Evolutionary conservation across 345 rosid genomes (phyloP).

Genomic region (Aegle marmelos): DNA sequence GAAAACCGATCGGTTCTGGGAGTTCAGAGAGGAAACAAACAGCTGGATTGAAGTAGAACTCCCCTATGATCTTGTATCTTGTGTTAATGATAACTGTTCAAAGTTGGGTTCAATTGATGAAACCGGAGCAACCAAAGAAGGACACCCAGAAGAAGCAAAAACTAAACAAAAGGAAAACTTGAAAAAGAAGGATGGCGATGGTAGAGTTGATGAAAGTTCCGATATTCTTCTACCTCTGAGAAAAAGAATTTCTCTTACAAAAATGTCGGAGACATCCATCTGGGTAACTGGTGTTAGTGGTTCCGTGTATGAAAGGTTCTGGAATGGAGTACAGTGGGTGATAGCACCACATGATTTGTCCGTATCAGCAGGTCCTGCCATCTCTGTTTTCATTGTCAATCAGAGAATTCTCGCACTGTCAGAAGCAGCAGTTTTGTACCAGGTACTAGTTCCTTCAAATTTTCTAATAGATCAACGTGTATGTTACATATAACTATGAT

Average conservation of each 20-base stretch:
- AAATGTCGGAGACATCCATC: constrained; percentile 56
- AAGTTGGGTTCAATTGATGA: constrained; percentile 46
- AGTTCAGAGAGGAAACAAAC: constrained; percentile 50
- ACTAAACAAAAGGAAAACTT: constrained; percentile 14
- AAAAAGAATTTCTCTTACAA: constrained; percentile 55
- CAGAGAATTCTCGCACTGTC: constrained; percentile 64
- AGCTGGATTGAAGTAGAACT: constrained; percentile 57
- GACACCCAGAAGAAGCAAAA: constrained; percentile 12
- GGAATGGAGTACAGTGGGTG: constrained; percentile 81
- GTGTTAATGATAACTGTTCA: constrained; percentile 51
- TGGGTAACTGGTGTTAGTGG: constrained; percentile 77
- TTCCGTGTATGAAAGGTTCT: constrained; percentile 62
- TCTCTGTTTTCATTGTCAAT: constrained; percentile 46
- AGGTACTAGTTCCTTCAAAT: constrained; percentile 34
- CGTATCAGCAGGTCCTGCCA: constrained; percentile 39
- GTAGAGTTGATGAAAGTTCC: constrained; percentile 21
- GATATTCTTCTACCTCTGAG: constrained; percentile 38
- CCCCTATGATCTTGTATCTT: constrained; percentile 63
- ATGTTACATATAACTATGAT: not conserved
- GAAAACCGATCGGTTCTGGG: constrained; percentile 64
- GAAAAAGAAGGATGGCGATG: constrained; percentile 19
- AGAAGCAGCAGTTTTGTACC: constrained; percentile 53
- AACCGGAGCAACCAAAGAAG: constrained; percentile 16
- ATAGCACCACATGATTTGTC: constrained; percentile 64
- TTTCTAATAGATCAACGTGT: not conserved